These are phyloP conservation scores for Mycena belliarum DNA, from an alignment of 768 basidiomycete genomes.

Conservation along the genomic window DNA sequence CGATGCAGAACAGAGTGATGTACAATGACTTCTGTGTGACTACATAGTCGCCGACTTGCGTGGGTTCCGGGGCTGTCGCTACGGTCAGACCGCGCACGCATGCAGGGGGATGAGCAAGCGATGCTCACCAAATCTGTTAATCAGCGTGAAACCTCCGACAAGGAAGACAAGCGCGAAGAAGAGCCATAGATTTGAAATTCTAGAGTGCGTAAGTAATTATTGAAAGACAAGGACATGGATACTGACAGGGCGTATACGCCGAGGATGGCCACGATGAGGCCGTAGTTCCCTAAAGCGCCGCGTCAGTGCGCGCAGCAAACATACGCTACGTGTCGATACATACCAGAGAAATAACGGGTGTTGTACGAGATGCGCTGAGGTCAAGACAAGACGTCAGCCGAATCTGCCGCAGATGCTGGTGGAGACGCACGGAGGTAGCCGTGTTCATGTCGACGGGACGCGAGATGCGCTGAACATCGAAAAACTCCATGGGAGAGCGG, in stretches of 20 bases:
- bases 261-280: constrained; percentile 70
- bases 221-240: not conserved
- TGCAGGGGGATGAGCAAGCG: not conserved
- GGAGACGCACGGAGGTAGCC: constrained; percentile 64
- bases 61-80: constrained; percentile 72
- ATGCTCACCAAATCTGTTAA: constrained; percentile 83
- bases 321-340: constrained; percentile 9
- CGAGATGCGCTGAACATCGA: constrained; percentile 83
- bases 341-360: constrained; percentile 85
- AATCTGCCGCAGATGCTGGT: not conserved
- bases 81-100: not conserved
- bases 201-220: constrained; percentile 30
- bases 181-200: constrained; percentile 80
- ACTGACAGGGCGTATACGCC: constrained; percentile 85
- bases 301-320: not conserved
- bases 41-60: constrained; percentile 77
- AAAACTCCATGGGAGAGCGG: constrained; percentile 75
- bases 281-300: constrained; percentile 74
- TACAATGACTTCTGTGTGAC: constrained; percentile 92
- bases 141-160: constrained; percentile 85
- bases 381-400: constrained; percentile 1
- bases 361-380: constrained; percentile 91
- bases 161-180: constrained; percentile 86
- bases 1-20: constrained; percentile 86
- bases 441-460: constrained; percentile 79